Conservation (phyloP, 441 rosid species). For the Brassica hybrid region DNA sequence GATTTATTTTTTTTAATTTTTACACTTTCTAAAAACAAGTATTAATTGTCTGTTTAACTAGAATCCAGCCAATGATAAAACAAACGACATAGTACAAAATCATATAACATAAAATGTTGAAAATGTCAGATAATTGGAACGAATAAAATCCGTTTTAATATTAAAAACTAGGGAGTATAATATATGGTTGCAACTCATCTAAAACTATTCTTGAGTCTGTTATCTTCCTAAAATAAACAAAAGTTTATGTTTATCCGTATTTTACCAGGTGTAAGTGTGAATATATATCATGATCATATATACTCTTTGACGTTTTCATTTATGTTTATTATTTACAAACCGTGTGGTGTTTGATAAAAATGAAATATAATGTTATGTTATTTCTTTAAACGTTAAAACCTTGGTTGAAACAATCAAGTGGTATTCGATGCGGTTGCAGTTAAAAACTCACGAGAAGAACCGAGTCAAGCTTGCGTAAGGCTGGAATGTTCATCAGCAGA, state of each 20-base stretch:
- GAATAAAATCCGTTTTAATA: no score
- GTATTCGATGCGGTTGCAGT: not conserved
- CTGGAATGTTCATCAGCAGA: constrained; percentile 61
- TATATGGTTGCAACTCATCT: no score
- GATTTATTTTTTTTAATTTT: no score
- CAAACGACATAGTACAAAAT: no score
- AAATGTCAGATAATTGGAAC: no score
- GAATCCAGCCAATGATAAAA: no score
- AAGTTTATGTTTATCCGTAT: not conserved
- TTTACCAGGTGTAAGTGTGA: constrained; percentile 35
- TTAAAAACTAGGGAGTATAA: no score
- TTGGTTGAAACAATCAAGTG: constrained; percentile 1
- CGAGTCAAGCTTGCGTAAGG: constrained; percentile 64
- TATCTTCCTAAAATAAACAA: no score
- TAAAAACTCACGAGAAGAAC: constrained; percentile 54
- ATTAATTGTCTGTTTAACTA: no score
- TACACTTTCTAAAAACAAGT: no score
- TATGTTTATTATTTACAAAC: constrained; percentile 1
- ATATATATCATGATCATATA: not conserved
- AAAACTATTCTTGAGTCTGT: no score
- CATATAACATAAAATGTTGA: no score
- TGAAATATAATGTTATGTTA: not conserved
- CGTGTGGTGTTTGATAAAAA: not conserved
- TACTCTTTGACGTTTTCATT: not conserved
- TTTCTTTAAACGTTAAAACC: not conserved